Conservation (phyloP, 2,329 filamentous ascomycete genomes). For the Calycina herbarum region DNA sequence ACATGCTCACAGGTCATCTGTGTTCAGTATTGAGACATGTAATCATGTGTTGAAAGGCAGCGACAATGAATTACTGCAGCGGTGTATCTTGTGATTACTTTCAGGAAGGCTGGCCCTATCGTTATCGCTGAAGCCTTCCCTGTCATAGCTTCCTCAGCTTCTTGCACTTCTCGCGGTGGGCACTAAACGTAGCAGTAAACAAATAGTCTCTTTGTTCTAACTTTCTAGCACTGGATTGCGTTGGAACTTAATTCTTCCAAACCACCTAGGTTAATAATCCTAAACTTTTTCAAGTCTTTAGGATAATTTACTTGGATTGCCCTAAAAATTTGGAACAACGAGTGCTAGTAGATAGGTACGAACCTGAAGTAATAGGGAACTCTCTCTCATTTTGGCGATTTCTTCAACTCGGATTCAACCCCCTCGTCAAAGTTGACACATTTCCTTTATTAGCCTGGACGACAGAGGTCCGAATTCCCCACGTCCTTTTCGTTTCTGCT, state of each 20-base stretch:
- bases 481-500: not conserved
- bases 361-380: too few relatives aligned
- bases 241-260: too few relatives aligned
- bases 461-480: not conserved
- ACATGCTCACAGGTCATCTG: slow-evolving; percentile 24
- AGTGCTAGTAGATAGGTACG: too few relatives aligned
- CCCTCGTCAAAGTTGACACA: not conserved
- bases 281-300: too few relatives aligned
- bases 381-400: too few relatives aligned
- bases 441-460: not conserved
- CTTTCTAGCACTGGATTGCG: not conserved
- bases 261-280: too few relatives aligned
- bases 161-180: not conserved
- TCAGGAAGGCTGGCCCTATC: not conserved
- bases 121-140: not conserved
- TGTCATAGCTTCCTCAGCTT: not conserved
- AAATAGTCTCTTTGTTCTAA: not conserved
- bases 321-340: too few relatives aligned
- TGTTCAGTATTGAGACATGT: slow-evolving; percentile 12
- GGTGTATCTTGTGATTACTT: not conserved
- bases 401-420: not conserved
- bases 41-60: slow-evolving; percentile 13
- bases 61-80: not conserved
- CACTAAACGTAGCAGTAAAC: not conserved
- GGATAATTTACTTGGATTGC: too few relatives aligned